These are phyloP conservation scores for Artemisia argyi DNA, from an alignment of 129 eudicot genomes.

Conservation along the genomic window DNA sequence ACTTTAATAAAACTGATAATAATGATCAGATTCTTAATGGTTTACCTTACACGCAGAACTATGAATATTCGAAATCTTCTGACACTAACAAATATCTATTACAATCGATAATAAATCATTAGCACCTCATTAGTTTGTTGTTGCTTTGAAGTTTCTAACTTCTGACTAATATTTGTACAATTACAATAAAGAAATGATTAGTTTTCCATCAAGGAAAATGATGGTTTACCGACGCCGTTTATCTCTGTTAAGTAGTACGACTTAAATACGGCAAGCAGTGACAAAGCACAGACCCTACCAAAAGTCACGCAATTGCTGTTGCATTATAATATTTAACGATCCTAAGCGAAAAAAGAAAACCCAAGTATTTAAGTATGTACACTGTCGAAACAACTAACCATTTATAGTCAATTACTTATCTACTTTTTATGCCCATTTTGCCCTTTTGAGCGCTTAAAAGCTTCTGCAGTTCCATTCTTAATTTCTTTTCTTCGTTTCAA, in stretches of 20 bases:
- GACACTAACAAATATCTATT: too few relatives aligned
- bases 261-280: not conserved
- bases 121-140: not conserved
- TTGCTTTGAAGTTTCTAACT: not conserved
- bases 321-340: slow-evolving; percentile 12
- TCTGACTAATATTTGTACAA: not conserved
- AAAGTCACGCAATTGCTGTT: slow-evolving; percentile 38
- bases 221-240: not conserved
- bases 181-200: not conserved
- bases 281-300: slow-evolving; percentile 31
- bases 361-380: slow-evolving; percentile 33
- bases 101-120: too few relatives aligned
- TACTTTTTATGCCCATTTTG: slow-evolving; percentile 31
- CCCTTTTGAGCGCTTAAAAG: slow-evolving; percentile 47
- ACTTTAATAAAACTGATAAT: too few relatives aligned
- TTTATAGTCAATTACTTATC: slow-evolving; percentile 10
- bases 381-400: slow-evolving; percentile 8
- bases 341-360: slow-evolving; percentile 18
- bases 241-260: not conserved
- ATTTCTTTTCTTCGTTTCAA: slow-evolving; percentile 46
- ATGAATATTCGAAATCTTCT: too few relatives aligned
- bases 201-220: not conserved
- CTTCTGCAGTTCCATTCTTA: slow-evolving; percentile 24
- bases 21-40: too few relatives aligned
- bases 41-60: too few relatives aligned